Base-by-base conservation (phyloP, 176 grass and related monocot species). In the Triticum monococcum region DNA sequence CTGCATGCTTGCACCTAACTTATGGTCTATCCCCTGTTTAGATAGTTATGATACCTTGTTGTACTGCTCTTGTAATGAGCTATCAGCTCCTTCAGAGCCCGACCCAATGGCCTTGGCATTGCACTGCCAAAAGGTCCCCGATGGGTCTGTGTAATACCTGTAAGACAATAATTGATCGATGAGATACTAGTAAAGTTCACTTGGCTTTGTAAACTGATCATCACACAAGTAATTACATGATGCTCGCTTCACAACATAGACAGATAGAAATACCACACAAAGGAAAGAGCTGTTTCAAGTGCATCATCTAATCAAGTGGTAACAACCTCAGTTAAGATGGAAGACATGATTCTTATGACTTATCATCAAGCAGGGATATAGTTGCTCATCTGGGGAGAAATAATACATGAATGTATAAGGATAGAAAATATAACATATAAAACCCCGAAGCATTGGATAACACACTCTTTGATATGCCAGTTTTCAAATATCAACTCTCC, bases 21-120 rank as follows among this genome's bases (percentile, higher is more conserved):
- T 64, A 31, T 63, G 50, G 6, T 63, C 5, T 40, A 56, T 72
- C 54, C 66, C 12, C 16, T 32, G 45, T 48, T 7, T 38, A 82
- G 52, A 30, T 77, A 48, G 50, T 20, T 77, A 40, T 20, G 22
- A 14, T 87, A 98, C 97, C 92, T 97, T 97, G 78, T 94, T 97
- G 78, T 96, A 99, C 74, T 92, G 94, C 83, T 99, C 97, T 78
- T 99, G 97, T 50, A 99, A 91, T 48, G 97, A 97, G 67, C 90
- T 94, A 84, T 99, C 94, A 91, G 97, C 97, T 80, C 94, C 94
- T 96, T 99, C 94, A 88, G 97, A 99, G 37, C 97, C 97, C 38
- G 92, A 99, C 63, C 94, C 94, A 78, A 97, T 99, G 66, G 97
- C 94, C 87, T 99, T 99, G 43, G 97, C 97, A 18, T 93, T 94